A percentile compares a stretch with the other conserved stretches of the same genome.
These are phyloP conservation scores for Teratosphaeria epicoccoides DNA, from an alignment of 2,329 filamentous ascomycete genomes.

Conservation along the genomic window DNA sequence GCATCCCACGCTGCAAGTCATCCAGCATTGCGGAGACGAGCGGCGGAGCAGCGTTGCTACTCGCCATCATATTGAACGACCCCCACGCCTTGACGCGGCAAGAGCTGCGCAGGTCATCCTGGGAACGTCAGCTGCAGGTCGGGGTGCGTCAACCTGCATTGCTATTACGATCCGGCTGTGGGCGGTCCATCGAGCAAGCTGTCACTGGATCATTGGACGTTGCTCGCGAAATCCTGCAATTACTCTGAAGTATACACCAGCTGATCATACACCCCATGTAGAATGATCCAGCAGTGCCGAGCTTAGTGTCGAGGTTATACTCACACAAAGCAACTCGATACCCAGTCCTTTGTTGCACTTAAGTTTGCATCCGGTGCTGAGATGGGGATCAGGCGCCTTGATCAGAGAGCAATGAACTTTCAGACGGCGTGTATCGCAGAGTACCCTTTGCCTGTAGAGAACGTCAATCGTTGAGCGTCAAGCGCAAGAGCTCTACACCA, in stretches of 20 bases:
- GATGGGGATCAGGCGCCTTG: not conserved
- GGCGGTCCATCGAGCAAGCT: not conserved
- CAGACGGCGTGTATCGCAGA: conserved; percentile 15
- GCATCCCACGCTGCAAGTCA: conserved; percentile 23
- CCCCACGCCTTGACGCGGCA: not conserved
- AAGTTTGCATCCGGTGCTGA: not conserved
- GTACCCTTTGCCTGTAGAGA: conserved; percentile 20
- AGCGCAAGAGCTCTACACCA: not conserved
- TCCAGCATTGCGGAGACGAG: not conserved
- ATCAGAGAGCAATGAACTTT: conserved; percentile 28
- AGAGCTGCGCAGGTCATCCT: not conserved
- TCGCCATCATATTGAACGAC: conserved; percentile 7
- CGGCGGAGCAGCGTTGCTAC: conserved; percentile 1
- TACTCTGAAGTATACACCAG: not conserved
- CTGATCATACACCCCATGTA: too few species aligned
- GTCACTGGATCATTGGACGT: conserved; percentile 1
- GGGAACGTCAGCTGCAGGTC: conserved; percentile 1
- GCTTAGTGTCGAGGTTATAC: not conserved
- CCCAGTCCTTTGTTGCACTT: not conserved
- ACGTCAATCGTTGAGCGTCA: conserved; percentile 18
- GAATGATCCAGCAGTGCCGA: not conserved
- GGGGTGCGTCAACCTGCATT: not conserved
- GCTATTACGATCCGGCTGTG: not conserved
- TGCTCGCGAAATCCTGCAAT: not conserved
- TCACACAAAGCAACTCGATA: not conserved